phyloP scores from a whole-genome alignment of 768 basidiomycete genomes.

The Boletus rubescentipes region DNA sequence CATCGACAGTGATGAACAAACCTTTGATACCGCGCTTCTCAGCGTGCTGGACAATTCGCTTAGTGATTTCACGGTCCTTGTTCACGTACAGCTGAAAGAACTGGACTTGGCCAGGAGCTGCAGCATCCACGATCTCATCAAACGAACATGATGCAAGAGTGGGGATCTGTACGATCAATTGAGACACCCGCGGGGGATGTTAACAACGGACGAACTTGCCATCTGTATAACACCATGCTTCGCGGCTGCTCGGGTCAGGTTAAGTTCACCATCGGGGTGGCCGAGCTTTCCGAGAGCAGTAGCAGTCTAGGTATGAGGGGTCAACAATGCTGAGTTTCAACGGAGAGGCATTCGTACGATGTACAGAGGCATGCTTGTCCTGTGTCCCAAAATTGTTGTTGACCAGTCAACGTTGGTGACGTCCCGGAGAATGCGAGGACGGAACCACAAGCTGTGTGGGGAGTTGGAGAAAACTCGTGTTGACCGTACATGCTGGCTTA shows the following conservation, averaged over 20 bases:
- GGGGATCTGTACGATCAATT: slow-evolving; percentile 63
- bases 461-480: background rate
- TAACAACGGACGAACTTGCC: slow-evolving; percentile 35
- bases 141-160: slow-evolving; percentile 95
- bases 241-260: slow-evolving; percentile 84
- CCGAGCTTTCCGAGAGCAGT: slow-evolving; percentile 93
- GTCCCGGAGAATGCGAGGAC: slow-evolving; percentile 81
- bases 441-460: slow-evolving; percentile 76
- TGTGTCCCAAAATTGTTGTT: slow-evolving; percentile 76
- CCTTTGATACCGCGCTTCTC: slow-evolving; percentile 89
- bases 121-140: slow-evolving; percentile 91
- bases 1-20: slow-evolving; percentile 96
- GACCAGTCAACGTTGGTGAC: slow-evolving; percentile 87
- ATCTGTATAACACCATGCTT: slow-evolving; percentile 76
- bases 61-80: slow-evolving; percentile 81
- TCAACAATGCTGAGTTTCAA: slow-evolving; percentile 1
- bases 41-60: slow-evolving; percentile 85
- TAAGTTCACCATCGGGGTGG: slow-evolving; percentile 93
- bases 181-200: background rate
- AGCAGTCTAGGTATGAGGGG: slow-evolving; percentile 48
- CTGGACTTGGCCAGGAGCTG: slow-evolving; percentile 73
- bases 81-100: slow-evolving; percentile 93
- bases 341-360: slow-evolving; percentile 47
- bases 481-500: slow-evolving; percentile 20
- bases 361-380: slow-evolving; percentile 75